Evolutionary conservation across 441 rosid species (phyloP).

Genomic region (Mallotus repandus): DNA sequence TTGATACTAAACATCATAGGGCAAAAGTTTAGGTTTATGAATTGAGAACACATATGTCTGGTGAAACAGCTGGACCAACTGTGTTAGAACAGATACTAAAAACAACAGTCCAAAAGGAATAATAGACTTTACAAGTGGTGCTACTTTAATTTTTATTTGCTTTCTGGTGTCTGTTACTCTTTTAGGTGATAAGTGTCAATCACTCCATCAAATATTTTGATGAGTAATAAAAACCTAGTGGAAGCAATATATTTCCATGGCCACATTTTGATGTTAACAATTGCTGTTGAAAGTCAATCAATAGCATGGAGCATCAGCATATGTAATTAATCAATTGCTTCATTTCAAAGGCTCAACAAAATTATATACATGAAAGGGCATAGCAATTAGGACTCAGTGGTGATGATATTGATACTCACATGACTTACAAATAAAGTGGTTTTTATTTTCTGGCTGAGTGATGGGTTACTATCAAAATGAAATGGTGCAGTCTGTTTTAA

Average conservation of each 20-base stretch:
- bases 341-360: slow-evolving; percentile 18
- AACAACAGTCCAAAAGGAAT: slow-evolving; percentile 4
- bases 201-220: neutral
- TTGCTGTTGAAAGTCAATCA: slow-evolving; percentile 11
- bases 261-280: slow-evolving; percentile 1
- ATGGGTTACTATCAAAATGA: slow-evolving; percentile 12
- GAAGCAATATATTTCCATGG: neutral
- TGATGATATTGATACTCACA: neutral
- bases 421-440: neutral
- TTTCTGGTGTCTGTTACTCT: slow-evolving; percentile 21
- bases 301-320: slow-evolving; percentile 13
- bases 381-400: too few relatives aligned
- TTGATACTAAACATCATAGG: neutral
- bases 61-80: slow-evolving; percentile 7
- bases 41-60: slow-evolving; percentile 2
- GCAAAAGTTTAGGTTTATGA: neutral
- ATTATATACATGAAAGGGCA: neutral
- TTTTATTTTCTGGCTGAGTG: neutral
- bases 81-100: neutral
- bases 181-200: slow-evolving; percentile 8
- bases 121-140: slow-evolving; percentile 3
- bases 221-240: neutral
- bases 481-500: slow-evolving; percentile 7
- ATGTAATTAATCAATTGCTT: slow-evolving; percentile 23
- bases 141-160: neutral